phyloP scores from a whole-genome alignment of 768 basidiomycete species.

The Leccinum disarticulatum region DNA sequence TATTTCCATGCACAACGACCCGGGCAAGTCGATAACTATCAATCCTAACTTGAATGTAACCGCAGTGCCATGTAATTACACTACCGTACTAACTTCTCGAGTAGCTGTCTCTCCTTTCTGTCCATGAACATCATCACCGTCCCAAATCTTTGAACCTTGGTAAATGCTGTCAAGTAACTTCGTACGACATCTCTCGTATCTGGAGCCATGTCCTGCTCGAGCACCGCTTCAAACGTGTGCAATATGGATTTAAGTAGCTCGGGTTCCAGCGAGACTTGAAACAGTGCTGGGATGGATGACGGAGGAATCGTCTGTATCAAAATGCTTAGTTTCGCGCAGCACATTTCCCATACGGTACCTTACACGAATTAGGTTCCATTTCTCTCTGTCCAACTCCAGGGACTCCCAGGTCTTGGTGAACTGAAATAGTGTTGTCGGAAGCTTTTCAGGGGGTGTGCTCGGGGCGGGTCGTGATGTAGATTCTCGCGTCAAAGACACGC shows the following conservation, averaged over 20 bases:
- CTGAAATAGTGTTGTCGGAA: slow-evolving; percentile 53
- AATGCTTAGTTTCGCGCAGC: background rate
- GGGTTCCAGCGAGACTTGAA: slow-evolving; percentile 71
- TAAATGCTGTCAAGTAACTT: slow-evolving; percentile 54
- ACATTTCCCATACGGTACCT: slow-evolving; percentile 15
- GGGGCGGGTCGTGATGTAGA: background rate
- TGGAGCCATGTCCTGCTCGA: slow-evolving; percentile 14
- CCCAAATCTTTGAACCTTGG: slow-evolving; percentile 57
- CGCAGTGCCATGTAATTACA: no score
- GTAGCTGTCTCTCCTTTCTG: slow-evolving; percentile 48
- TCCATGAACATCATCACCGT: slow-evolving; percentile 67
- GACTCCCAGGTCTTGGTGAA: slow-evolving; percentile 63
- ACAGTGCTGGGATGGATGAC: slow-evolving; percentile 54
- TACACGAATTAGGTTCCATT: slow-evolving; percentile 62
- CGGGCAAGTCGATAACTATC: no score
- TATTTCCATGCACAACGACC: no score
- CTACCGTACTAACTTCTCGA: slow-evolving; percentile 19
- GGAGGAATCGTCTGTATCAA: slow-evolving; percentile 55
- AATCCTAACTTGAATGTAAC: no score
- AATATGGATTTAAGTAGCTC: slow-evolving; percentile 58
- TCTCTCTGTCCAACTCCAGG: slow-evolving; percentile 38
- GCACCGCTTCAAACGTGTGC: slow-evolving; percentile 44
- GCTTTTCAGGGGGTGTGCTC: slow-evolving; percentile 17
- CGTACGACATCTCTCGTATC: slow-evolving; percentile 28
- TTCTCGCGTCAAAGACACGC: slow-evolving; percentile 6